These are phyloP conservation scores for Piper longum DNA, from an alignment of 164 flowering plant species.

Conservation along the genomic window DNA sequence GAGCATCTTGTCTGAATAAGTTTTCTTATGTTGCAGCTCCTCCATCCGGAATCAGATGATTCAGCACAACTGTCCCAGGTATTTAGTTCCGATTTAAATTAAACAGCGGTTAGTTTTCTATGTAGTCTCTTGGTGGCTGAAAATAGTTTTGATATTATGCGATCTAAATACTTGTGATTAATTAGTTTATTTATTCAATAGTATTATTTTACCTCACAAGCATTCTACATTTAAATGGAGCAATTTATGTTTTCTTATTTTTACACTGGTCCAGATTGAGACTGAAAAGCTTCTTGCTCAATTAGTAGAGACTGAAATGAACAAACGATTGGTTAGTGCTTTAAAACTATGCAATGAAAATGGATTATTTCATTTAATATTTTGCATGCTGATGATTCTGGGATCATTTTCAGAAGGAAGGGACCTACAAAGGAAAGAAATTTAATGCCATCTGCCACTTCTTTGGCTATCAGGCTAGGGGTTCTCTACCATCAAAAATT, in stretches of 20 bases:
- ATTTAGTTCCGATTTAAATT: not conserved
- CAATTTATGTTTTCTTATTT: not conserved
- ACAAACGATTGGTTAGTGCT: constrained; percentile 57
- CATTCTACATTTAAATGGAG: too few species aligned
- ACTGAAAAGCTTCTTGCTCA: constrained; percentile 95
- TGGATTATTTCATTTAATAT: not conserved
- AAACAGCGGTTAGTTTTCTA: not conserved
- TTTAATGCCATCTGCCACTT: constrained; percentile 99
- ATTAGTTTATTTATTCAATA: too few species aligned
- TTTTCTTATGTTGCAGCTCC: constrained; percentile 25
- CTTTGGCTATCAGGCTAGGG: constrained; percentile 98
- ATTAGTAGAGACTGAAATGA: constrained; percentile 90
- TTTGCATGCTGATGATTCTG: not conserved
- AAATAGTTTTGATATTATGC: too few species aligned
- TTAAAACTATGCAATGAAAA: not conserved
- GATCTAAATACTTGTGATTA: too few species aligned
- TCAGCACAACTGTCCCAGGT: constrained; percentile 98
- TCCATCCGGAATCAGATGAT: constrained; percentile 82
- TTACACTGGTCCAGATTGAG: constrained; percentile 53
- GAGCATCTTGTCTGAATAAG: constrained; percentile 4
- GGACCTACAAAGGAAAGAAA: constrained; percentile 94
- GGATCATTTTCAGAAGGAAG: constrained; percentile 65
- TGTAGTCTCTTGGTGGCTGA: not conserved
- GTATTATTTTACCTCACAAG: too few species aligned
- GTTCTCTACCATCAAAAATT: constrained; percentile 90